Evolutionary conservation across 2,329 filamentous ascomycete genomes (phyloP).

Genomic region (Colletotrichum paranaense): DNA sequence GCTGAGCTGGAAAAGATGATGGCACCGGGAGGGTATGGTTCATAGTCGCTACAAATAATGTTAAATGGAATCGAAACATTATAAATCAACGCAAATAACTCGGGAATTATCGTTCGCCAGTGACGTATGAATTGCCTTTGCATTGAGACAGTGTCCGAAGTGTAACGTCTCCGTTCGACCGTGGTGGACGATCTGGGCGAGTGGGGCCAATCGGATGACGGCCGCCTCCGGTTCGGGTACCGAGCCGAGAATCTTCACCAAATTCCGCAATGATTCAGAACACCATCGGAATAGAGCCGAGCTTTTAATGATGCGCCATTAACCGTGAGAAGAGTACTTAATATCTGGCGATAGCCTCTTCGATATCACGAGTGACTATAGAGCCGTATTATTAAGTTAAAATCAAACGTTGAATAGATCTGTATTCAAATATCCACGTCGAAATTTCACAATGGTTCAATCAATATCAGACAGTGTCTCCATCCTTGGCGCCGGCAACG

Average conservation of each 20-base stretch:
- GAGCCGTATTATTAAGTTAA: background rate
- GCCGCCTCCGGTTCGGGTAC: slow-evolving; percentile 9
- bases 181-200: background rate
- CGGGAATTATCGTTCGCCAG: background rate
- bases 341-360: background rate
- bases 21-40: slow-evolving; percentile 22
- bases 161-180: slow-evolving; percentile 20
- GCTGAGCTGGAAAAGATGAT: slow-evolving; percentile 44
- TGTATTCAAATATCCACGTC: background rate
- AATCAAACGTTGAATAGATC: no score
- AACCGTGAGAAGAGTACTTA: slow-evolving; percentile 5
- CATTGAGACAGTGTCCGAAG: background rate
- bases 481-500: slow-evolving; percentile 78
- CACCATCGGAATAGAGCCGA: slow-evolving; percentile 25
- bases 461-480: slow-evolving; percentile 64
- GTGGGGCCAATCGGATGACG: slow-evolving; percentile 25
- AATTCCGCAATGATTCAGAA: background rate
- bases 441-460: slow-evolving; percentile 12
- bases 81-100: background rate
- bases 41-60: background rate
- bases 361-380: background rate
- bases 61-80: background rate
- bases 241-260: background rate
- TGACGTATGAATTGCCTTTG: background rate
- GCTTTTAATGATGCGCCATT: background rate